These are phyloP conservation scores for Niebla homalea DNA, from an alignment of 495 filamentous ascomycete species.

Conservation along the genomic window DNA sequence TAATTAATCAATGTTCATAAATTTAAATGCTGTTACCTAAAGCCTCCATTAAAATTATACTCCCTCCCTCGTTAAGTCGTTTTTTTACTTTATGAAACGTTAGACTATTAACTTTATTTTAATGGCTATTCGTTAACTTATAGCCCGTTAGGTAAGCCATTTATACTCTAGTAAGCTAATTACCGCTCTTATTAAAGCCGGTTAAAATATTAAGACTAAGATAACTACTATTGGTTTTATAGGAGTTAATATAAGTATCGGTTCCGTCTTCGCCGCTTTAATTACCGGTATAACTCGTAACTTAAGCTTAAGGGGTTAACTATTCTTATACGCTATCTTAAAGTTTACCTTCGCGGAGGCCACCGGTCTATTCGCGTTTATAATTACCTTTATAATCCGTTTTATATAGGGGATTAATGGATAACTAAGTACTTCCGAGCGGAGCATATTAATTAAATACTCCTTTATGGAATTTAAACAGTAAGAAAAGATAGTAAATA, in stretches of 20 bases:
- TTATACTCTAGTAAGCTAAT: constrained; percentile 73
- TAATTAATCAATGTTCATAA: neutral
- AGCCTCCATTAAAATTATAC: constrained; percentile 16
- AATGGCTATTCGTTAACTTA: constrained; percentile 50
- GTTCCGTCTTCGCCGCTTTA: constrained; percentile 79
- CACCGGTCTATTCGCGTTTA: constrained; percentile 86
- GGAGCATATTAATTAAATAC: too few relatives aligned
- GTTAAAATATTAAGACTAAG: constrained; percentile 79
- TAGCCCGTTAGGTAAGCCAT: constrained; percentile 48
- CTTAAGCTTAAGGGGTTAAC: constrained; percentile 77
- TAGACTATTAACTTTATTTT: constrained; percentile 47
- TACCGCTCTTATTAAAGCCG: constrained; percentile 73
- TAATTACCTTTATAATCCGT: constrained; percentile 67
- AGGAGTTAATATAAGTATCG: constrained; percentile 87
- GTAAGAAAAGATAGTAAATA: too few relatives aligned
- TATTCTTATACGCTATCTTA: constrained; percentile 88
- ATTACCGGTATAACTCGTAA: constrained; percentile 76
- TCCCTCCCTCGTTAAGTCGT: constrained; percentile 9
- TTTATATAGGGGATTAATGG: constrained; percentile 7
- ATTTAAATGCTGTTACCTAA: constrained; percentile 1
- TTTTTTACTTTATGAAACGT: constrained; percentile 51
- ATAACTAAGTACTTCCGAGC: too few relatives aligned
- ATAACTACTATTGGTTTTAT: constrained; percentile 77
- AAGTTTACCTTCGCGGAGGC: constrained; percentile 90
- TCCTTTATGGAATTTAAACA: too few relatives aligned